Base-by-base conservation (phyloP, 2,329 filamentous ascomycete genomes). In the Fusarium gaditjirri region DNA sequence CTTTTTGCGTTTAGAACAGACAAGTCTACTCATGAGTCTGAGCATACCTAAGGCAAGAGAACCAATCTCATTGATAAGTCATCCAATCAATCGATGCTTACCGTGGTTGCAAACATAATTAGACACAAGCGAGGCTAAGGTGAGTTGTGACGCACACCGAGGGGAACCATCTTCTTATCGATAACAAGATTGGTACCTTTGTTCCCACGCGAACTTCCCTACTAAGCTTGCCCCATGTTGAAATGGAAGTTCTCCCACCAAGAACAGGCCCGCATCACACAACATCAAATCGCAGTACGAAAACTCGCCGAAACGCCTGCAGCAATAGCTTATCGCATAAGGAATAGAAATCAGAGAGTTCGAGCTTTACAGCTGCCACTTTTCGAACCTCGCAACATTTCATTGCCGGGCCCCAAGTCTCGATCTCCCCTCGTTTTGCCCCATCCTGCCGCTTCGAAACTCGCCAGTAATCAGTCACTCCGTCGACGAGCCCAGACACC, bases 171-270 rank as follows among this genome's bases (percentile, higher is more conserved):
- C 21, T 5, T 52, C 71, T 78, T 79, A 79, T 79, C 78, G 78
- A 79, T 79, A 79, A 79, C 74, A 59, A 73, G 75, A 65, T 73
- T 74, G 71, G 72, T 57, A 65, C 65, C 73, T 68, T 67, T 38
- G 21, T 70, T 68, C 65, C 47, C 49, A 67, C 42, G 63, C 60
- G 60, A 66, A 63, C 47, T 63, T 57, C 41, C 58, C 47, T 53
- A 68, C 6, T 6, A 7, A 29, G 42, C 63, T 68, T 68, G 66
- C 52, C 65, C 66, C 66, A 69, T 69, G 52, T 58, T 39, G 31
- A 54, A 53, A 49, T 69, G 46, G 65, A 65, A 65, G 52, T 69
- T 69, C 65, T 69, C 58, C 59, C 65, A 76, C 68, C 74, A 77
- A 62, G 41, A 54, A 38, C 68, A 75, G 75, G 66, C 68, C 67